These are phyloP conservation scores for Monosporascus sp. DNA, from an alignment of 2,329 filamentous ascomycete species.

Conservation along the genomic window DNA sequence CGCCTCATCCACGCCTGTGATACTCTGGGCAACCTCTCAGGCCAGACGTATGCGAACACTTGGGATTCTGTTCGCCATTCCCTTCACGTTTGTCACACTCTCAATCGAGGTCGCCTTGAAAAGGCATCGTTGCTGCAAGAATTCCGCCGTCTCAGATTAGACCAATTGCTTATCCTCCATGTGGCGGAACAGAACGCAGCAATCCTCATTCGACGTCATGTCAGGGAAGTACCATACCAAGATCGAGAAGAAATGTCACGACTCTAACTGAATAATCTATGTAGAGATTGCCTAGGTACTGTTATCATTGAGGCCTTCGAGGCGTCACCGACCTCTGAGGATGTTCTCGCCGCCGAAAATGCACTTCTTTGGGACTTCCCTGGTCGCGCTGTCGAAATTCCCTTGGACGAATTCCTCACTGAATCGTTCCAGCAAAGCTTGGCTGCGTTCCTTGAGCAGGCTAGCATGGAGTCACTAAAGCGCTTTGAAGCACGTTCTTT, in stretches of 20 bases:
- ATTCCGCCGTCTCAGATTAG: constrained; percentile 7
- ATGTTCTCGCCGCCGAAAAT: constrained; percentile 41
- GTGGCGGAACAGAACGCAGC: constrained; percentile 22
- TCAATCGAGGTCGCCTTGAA: constrained; percentile 17
- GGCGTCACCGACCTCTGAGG: constrained; percentile 41
- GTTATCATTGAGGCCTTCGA: constrained; percentile 56
- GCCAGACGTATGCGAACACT: too few species aligned
- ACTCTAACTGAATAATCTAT: background rate
- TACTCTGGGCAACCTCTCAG: too few species aligned
- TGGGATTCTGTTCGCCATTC: constrained; percentile 1
- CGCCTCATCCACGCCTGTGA: too few species aligned
- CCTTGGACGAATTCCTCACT: constrained; percentile 30
- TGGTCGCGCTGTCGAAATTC: constrained; percentile 39
- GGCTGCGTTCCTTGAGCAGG: constrained; percentile 49
- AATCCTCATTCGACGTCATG: constrained; percentile 16
- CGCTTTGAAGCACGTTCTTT: constrained; percentile 43
- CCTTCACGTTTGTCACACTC: constrained; percentile 9
- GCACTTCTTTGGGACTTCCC: constrained; percentile 54
- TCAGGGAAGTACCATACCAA: constrained; percentile 8
- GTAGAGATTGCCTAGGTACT: constrained; percentile 11
- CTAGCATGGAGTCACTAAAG: constrained; percentile 47
- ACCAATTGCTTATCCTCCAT: constrained; percentile 16
- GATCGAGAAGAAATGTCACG: too few species aligned
- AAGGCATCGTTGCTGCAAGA: constrained; percentile 8
- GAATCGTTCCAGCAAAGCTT: constrained; percentile 42